phyloP scores from a whole-genome alignment of 768 basidiomycete genomes.

The Saitozyma podzolica region DNA sequence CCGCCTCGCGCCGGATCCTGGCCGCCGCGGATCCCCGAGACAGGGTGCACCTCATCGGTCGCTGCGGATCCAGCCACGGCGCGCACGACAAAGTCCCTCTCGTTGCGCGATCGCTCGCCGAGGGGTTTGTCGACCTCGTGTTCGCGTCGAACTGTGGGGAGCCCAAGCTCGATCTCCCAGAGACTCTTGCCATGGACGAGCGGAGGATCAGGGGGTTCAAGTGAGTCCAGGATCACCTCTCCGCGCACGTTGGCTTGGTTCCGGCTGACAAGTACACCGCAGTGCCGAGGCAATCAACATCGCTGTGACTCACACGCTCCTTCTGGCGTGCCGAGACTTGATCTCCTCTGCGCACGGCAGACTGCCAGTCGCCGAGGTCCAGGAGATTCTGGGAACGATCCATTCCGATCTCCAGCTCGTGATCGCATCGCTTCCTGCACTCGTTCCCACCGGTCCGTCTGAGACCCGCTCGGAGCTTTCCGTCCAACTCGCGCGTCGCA shows the following conservation, averaged over 20 bases:
- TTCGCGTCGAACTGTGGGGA: constrained; percentile 55
- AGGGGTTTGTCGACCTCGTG: constrained; percentile 59
- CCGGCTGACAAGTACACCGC: constrained; percentile 57
- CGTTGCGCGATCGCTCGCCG: constrained; percentile 29
- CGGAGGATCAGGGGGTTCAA: constrained; percentile 31
- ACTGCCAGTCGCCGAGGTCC: neutral
- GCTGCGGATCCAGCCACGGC: constrained; percentile 54
- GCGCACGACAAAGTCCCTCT: constrained; percentile 23
- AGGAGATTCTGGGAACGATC: neutral
- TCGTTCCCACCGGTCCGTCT: constrained; percentile 41
- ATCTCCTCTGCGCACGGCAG: constrained; percentile 10
- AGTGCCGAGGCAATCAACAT: constrained; percentile 73
- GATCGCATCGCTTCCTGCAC: constrained; percentile 1
- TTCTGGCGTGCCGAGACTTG: constrained; percentile 77
- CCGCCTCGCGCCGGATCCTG: constrained; percentile 52
- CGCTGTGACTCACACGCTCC: constrained; percentile 73
- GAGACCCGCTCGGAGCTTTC: constrained; percentile 55
- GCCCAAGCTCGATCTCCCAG: constrained; percentile 32
- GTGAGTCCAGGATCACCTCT: constrained; percentile 51
- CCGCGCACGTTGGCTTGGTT: constrained; percentile 18
- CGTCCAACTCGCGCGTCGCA: constrained; percentile 16
- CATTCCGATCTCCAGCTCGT: constrained; percentile 1
- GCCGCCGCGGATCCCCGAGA: constrained; percentile 6
- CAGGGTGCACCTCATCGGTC: constrained; percentile 55
- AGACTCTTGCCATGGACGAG: constrained; percentile 39